Evolutionary conservation across 495 filamentous ascomycete species (phyloP).

Genomic region (Cryomyces antarcticus): DNA sequence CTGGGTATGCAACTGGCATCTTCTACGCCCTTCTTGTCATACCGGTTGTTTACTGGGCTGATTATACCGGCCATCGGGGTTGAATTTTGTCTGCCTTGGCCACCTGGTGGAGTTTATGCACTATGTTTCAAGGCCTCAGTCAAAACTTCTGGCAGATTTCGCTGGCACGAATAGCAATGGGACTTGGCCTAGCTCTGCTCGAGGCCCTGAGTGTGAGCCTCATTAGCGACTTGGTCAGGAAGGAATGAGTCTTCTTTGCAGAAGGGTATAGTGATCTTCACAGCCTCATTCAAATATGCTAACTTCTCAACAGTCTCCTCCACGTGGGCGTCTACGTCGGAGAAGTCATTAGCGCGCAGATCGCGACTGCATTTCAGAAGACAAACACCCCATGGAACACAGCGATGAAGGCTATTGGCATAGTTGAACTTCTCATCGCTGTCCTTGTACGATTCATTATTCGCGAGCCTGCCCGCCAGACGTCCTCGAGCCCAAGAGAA

Average conservation of each 20-base stretch:
- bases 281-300: too few relatives aligned
- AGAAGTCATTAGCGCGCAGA: conserved; percentile 15
- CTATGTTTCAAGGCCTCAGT: conserved; percentile 14
- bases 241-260: conserved; percentile 15
- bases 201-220: conserved; percentile 17
- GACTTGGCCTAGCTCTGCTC: conserved; percentile 12
- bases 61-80: conserved; percentile 13
- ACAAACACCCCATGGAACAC: conserved; percentile 11
- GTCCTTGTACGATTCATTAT: conserved; percentile 11
- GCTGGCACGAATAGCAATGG: conserved; percentile 16
- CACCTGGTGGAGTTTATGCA: conserved; percentile 17
- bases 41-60: conserved; percentile 12
- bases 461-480: conserved; percentile 11
- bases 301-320: too few relatives aligned
- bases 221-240: conserved; percentile 15
- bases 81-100: conserved; percentile 11
- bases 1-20: conserved; percentile 18
- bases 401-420: conserved; percentile 14
- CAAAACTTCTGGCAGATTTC: conserved; percentile 17
- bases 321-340: conserved; percentile 18
- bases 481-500: too few relatives aligned
- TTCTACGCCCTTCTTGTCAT: conserved; percentile 15
- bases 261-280: too few relatives aligned
- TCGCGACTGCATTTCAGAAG: conserved; percentile 11
- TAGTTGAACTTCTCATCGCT: conserved; percentile 12